Evolutionary conservation across 2,329 filamentous ascomycete species (phyloP).

Genomic region (Xylaria polymorpha): DNA sequence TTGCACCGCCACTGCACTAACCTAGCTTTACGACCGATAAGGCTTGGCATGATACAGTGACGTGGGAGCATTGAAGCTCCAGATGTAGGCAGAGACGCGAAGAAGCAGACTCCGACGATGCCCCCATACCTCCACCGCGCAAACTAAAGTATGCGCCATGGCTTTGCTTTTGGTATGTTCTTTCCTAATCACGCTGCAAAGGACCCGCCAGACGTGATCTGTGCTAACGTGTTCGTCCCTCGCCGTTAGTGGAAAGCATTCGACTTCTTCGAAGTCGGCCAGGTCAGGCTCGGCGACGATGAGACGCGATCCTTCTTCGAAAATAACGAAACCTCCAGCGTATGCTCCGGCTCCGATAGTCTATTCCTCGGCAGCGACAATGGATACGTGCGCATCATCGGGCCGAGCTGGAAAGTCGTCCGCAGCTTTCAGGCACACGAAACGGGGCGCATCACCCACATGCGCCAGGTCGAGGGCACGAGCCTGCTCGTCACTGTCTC

Average conservation of each 20-base stretch:
- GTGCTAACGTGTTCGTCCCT: conserved; percentile 32
- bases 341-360: conserved; percentile 88
- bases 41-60: conserved; percentile 41
- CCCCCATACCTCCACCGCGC: conserved; percentile 40
- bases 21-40: conserved; percentile 26
- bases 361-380: conserved; percentile 89
- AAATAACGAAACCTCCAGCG: conserved; percentile 82
- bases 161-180: conserved; percentile 51
- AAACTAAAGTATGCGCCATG: conserved; percentile 44
- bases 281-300: conserved; percentile 81
- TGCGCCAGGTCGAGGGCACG: conserved; percentile 91
- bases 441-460: conserved; percentile 82
- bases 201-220: background rate
- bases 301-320: conserved; percentile 84
- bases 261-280: conserved; percentile 97
- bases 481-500: conserved; percentile 85
- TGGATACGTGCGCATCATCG: conserved; percentile 88
- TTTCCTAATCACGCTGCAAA: background rate
- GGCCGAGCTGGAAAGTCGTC: conserved; percentile 85
- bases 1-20: conserved; percentile 37
- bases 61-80: conserved; percentile 37
- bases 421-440: conserved; percentile 90
- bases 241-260: conserved; percentile 90
- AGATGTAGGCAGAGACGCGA: conserved; percentile 31
- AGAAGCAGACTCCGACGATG: conserved; percentile 33